Evolutionary conservation across 2,329 filamentous ascomycete species (phyloP), one percentile per base, ranked within the genome.

Genomic region (Zalaria obscura): DNA sequence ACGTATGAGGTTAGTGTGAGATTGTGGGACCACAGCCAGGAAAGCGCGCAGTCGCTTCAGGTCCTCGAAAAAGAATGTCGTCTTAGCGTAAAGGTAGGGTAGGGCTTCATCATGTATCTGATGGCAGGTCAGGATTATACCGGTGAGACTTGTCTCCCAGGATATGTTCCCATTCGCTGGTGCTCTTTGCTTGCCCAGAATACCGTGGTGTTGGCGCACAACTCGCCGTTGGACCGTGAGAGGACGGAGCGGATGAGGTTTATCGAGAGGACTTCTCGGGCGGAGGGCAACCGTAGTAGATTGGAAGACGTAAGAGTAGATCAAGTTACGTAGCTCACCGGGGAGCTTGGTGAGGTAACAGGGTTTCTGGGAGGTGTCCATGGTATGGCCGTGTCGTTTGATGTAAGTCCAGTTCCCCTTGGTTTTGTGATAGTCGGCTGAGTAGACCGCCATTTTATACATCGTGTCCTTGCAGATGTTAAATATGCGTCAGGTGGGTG

Each of bases 241-340:
- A 7, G 29, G 2, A 7, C n/a, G 2, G 2, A 32, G n/a, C 2
- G 29, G 29, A 32, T 32, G 29, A 7, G 2, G 29, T 32, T 32
- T 32, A n/a, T 32, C 29, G 29, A 32, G 7, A 7, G 29, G 29
- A n/a, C 29, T 32, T 7, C n/a, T 32, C 7, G 29, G 29, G 7
- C 29, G 29, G 2, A 32, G 29, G n/a, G 29, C 29, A n/a, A 32
- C 29, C 7, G 29, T 32, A 7, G 7, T n/a, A n/a, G 29, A 3
- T n/a, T 7, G 29, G 3, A 56, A 56, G 45, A 54, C 38, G 41
- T 51, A 49, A 31, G 41, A 28, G 43, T 56, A 56, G 36, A 56
- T 56, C 4, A 45, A 39, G 39, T 56, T 56, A 11, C 54, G 48
- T 4, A 56, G 46, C 39, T 56, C 54, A 35, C 44, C 45, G 4